phyloP scores from a whole-genome alignment of 371 early-diverging fungal species.

The Apophysomyces trapeziformis region DNA sequence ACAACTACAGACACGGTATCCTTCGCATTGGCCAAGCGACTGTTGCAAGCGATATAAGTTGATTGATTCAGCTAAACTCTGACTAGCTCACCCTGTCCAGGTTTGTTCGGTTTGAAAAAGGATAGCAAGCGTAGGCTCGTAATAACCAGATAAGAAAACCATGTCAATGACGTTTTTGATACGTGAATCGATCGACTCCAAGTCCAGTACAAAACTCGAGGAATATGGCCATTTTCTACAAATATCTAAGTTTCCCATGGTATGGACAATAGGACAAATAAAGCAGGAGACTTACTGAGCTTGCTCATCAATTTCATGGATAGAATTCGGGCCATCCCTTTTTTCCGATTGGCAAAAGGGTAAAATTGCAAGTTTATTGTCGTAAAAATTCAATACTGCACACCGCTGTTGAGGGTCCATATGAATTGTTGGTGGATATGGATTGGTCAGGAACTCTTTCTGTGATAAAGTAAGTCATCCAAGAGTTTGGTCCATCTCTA shows the following conservation, averaged over 20 bases:
- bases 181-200: conserved; percentile 67
- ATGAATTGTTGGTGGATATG: conserved; percentile 68
- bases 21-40: conserved; percentile 68
- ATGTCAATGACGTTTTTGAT: conserved; percentile 88
- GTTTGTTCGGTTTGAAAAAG: conserved; percentile 83
- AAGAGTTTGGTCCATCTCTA: background rate
- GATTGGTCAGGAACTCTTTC: conserved; percentile 70
- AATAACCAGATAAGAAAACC: conserved; percentile 88
- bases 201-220: conserved; percentile 83
- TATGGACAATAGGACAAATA: background rate
- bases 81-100: conserved; percentile 82
- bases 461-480: conserved; percentile 1
- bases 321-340: conserved; percentile 31
- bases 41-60: conserved; percentile 16
- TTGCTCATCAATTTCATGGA: conserved; percentile 40
- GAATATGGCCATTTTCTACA: conserved; percentile 68
- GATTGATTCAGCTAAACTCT: background rate
- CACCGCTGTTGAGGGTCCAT: conserved; percentile 86
- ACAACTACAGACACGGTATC: conserved; percentile 86
- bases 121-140: conserved; percentile 94
- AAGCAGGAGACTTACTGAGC: conserved; percentile 43
- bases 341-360: conserved; percentile 83
- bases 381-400: conserved; percentile 85
- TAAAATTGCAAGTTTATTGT: conserved; percentile 87
- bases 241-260: background rate